phyloP scores from a whole-genome alignment of 352 stramenopile genomes.

The Hyaloperonospora arabidopsidis region DNA sequence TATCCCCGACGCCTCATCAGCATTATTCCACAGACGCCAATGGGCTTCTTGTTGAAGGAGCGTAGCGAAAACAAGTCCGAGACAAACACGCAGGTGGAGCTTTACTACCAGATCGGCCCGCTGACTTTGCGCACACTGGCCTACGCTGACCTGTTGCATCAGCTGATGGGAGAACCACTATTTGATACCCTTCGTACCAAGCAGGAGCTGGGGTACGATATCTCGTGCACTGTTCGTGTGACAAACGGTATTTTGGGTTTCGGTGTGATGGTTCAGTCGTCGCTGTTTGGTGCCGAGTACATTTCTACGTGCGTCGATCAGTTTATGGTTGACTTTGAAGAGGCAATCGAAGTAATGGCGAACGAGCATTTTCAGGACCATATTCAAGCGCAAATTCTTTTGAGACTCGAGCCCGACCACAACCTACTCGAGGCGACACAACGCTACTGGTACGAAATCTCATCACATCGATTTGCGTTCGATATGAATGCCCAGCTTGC shows the following conservation, averaged over 20 bases:
- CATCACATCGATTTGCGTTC: constrained; percentile 58
- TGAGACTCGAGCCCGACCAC: constrained; percentile 76
- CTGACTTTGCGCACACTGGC: constrained; percentile 51
- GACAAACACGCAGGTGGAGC: constrained; percentile 77
- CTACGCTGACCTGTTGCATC: constrained; percentile 77
- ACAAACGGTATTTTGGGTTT: constrained; percentile 80
- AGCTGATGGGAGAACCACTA: constrained; percentile 85
- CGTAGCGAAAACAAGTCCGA: constrained; percentile 64
- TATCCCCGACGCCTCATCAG: constrained; percentile 50
- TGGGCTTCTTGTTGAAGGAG: constrained; percentile 49
- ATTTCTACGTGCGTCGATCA: constrained; percentile 58
- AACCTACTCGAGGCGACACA: constrained; percentile 71
- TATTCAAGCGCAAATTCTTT: constrained; percentile 65
- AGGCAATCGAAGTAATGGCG: constrained; percentile 61
- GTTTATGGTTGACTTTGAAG: constrained; percentile 75
- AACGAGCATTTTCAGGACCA: constrained; percentile 74
- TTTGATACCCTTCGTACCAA: constrained; percentile 86
- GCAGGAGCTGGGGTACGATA: constrained; percentile 84
- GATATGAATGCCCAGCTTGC: constrained; percentile 65
- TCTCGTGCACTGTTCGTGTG: constrained; percentile 78
- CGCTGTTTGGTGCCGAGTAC: constrained; percentile 53
- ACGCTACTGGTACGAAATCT: constrained; percentile 77
- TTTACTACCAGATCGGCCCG: constrained; percentile 84
- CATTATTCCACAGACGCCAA: constrained; percentile 34
- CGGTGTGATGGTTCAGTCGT: constrained; percentile 80